Percentiles rank a stretch among this genome's conserved stretches.
Evolutionary conservation across 2,329 filamentous ascomycete species (phyloP).

Genomic region (Aspergillus sergii): DNA sequence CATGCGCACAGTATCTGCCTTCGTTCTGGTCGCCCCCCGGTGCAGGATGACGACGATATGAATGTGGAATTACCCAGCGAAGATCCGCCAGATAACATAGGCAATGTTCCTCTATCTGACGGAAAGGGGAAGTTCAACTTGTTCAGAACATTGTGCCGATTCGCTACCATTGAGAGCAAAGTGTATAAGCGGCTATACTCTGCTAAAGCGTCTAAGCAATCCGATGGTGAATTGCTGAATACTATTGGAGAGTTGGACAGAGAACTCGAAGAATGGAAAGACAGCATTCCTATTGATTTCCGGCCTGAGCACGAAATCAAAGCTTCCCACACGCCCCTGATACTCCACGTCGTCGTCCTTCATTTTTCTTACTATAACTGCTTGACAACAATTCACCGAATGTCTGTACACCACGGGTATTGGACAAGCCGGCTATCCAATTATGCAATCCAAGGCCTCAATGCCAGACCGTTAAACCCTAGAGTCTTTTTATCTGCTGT

Average conservation of each 20-base stretch:
- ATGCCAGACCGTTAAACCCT: conserved; percentile 86
- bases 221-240: conserved; percentile 88
- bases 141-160: conserved; percentile 89
- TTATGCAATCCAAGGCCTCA: conserved; percentile 91
- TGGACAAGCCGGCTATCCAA: conserved; percentile 96
- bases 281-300: conserved; percentile 91
- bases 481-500: conserved; percentile 92
- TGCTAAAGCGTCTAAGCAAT: conserved; percentile 86
- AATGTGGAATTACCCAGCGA: conserved; percentile 94
- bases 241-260: conserved; percentile 93
- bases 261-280: conserved; percentile 93
- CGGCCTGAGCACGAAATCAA: conserved; percentile 97
- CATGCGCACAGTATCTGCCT: conserved; percentile 59
- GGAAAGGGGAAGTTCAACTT: conserved; percentile 93
- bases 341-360: conserved; percentile 88
- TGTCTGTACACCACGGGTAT: conserved; percentile 97
- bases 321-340: conserved; percentile 87
- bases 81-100: conserved; percentile 87
- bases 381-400: conserved; percentile 94
- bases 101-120: conserved; percentile 87
- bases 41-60: conserved; percentile 81
- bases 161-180: conserved; percentile 87
- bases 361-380: conserved; percentile 99
- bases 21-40: conserved; percentile 70
- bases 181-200: conserved; percentile 94